phyloP scores from a whole-genome alignment of 345 rosid genomes.

The Cardamine occulta region DNA sequence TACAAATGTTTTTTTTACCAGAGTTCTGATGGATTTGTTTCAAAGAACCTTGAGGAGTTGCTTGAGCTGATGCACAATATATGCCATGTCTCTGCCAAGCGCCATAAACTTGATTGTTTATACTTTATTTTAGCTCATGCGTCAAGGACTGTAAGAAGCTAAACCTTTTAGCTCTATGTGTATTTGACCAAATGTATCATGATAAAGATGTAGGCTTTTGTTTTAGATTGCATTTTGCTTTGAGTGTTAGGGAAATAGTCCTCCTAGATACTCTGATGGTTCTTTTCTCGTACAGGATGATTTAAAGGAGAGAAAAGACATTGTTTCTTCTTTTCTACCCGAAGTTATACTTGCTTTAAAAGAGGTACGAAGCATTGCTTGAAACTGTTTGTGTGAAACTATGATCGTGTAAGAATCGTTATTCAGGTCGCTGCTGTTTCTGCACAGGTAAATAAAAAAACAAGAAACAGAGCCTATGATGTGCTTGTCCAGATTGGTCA shows the following conservation, averaged over 20 bases:
- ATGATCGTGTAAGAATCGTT: constrained; percentile 16
- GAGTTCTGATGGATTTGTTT: constrained; percentile 61
- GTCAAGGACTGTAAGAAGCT: constrained; percentile 54
- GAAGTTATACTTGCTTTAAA: constrained; percentile 89
- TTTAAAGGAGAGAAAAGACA: constrained; percentile 59
- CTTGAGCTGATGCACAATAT: constrained; percentile 73
- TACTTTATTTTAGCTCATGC: constrained; percentile 69
- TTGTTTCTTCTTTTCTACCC: constrained; percentile 74
- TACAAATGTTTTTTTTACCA: constrained; percentile 42
- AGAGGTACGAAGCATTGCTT: constrained; percentile 66
- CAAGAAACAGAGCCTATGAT: constrained; percentile 93
- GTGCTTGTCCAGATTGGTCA: constrained; percentile 93
- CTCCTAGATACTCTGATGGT: constrained; percentile 13
- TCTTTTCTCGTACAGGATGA: constrained; percentile 52
- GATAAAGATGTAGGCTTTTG: constrained; percentile 4
- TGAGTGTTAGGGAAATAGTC: neutral
- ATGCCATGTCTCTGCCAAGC: constrained; percentile 94
- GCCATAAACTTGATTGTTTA: constrained; percentile 89
- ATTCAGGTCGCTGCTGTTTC: constrained; percentile 21
- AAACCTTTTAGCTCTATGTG: constrained; percentile 21
- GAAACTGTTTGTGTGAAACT: constrained; percentile 23
- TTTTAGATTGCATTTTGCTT: neutral
- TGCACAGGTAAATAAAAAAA: constrained; percentile 79
- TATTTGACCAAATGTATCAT: constrained; percentile 18
- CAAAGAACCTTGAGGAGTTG: constrained; percentile 68